Evolutionary conservation across 2,329 filamentous ascomycete genomes (phyloP).

Genomic region (Colletotrichum liaoningense): DNA sequence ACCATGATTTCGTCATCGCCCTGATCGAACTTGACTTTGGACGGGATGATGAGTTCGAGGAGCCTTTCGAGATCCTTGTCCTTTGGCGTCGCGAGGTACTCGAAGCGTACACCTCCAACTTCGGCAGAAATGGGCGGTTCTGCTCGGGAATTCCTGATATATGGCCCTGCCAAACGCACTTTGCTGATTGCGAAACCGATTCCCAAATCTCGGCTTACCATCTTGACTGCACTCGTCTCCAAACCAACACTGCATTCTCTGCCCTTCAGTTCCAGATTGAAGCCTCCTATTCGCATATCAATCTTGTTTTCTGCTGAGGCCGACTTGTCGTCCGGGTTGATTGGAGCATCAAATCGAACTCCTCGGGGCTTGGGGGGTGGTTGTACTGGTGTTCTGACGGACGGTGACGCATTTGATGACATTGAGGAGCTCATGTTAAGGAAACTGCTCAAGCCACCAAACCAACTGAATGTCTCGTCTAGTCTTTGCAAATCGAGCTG

Average conservation of each 20-base stretch:
- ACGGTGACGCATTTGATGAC: conserved; percentile 74
- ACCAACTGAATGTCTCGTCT: conserved; percentile 88
- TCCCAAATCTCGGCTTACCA: conserved; percentile 79
- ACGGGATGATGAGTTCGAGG: conserved; percentile 88
- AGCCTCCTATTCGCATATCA: conserved; percentile 80
- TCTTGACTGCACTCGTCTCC: conserved; percentile 84
- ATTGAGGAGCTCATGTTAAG: conserved; percentile 90
- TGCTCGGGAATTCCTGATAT: conserved; percentile 61
- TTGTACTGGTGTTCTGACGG: conserved; percentile 49
- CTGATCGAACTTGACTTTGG: conserved; percentile 87
- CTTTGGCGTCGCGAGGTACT: conserved; percentile 79
- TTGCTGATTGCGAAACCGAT: conserved; percentile 80
- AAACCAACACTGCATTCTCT: conserved; percentile 80
- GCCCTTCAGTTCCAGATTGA: conserved; percentile 81
- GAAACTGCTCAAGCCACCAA: conserved; percentile 92
- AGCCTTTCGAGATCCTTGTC: conserved; percentile 85
- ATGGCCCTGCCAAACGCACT: conserved; percentile 80
- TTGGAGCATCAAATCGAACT: conserved; percentile 68
- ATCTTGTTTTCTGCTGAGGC: conserved; percentile 71
- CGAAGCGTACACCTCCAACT: conserved; percentile 74
- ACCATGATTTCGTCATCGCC: conserved; percentile 94
- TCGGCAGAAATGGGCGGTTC: conserved; percentile 72
- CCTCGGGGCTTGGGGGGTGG: conserved; percentile 61
- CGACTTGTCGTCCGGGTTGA: conserved; percentile 60
- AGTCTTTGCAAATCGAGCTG: conserved; percentile 82